Base-by-base conservation (phyloP, 495 filamentous ascomycete genomes). In the Neurospora sp. region DNA sequence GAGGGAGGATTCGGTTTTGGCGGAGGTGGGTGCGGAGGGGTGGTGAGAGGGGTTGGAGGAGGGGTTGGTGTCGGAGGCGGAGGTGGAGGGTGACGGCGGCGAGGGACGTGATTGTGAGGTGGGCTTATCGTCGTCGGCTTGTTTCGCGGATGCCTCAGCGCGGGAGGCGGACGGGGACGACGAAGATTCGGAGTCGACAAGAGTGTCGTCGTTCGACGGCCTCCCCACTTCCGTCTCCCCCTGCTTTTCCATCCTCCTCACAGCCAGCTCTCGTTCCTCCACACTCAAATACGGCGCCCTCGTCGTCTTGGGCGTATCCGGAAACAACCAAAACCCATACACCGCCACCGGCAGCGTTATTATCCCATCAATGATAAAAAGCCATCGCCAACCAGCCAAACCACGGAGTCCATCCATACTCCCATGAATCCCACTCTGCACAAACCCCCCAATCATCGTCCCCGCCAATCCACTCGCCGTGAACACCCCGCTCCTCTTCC, bases 361-460 rank as follows among this genome's bases (percentile, higher is more conserved):
- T 39, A 86, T 80, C 9, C 85, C 82, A 69, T 86, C 82, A 48
- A 88, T 82, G 59, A 92, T 86, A 73, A 92, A 92, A 20, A 92
- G 76, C 90, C 90, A 92, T 20, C 89, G 80, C 90, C 90, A 92
- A 89, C 90, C 0, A 80, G 77, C 18, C 0, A 91, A 78, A 0
- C 88, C 89, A 39, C 80, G 74, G 4, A 73, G 75, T 10, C 87
- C 86, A 74, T 91, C 75, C 74, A 91, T 75, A 35, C 78, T 77
- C 9, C 79, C 79, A 75, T 91, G 82, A 71, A 90, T 88, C 2
- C 87, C 89, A 2, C 85, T 86, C 78, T 91, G 89, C 70, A 92
- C 86, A 75, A 90, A 89, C 11, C 83, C 83, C 16, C 82, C 83
- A 41, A 84, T 81, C 76, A 88, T 84, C 8, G 82, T 86, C 1